Evolutionary conservation across 306 rosid genomes (phyloP).

Genomic region (Inga laurina): DNA sequence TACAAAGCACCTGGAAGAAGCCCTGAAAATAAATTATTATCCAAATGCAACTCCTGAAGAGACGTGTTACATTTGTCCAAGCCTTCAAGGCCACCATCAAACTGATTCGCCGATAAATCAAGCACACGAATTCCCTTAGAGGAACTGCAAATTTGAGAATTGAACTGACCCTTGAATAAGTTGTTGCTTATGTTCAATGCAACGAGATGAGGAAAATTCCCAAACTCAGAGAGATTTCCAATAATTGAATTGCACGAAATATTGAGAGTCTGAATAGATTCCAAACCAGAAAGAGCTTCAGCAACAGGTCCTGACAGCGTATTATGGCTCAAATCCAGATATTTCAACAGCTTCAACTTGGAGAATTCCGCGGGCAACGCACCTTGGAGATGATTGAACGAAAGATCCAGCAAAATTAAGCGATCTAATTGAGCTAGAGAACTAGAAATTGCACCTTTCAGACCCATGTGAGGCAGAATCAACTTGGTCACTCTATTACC

Average conservation of each 20-base stretch:
- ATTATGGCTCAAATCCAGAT: constrained; percentile 60
- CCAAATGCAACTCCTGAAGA: constrained; percentile 47
- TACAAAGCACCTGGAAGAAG: constrained; percentile 49
- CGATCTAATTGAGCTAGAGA: constrained; percentile 47
- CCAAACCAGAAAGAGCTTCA: constrained; percentile 42
- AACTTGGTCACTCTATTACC: constrained; percentile 49
- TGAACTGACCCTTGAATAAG: constrained; percentile 44
- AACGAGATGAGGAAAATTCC: constrained; percentile 40
- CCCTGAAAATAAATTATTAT: constrained; percentile 44
- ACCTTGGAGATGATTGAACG: constrained; percentile 55
- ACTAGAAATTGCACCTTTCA: constrained; percentile 45
- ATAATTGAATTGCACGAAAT: constrained; percentile 52
- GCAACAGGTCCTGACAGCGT: constrained; percentile 48
- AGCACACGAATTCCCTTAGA: constrained; percentile 43
- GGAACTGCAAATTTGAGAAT: constrained; percentile 46
- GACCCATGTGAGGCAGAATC: constrained; percentile 49
- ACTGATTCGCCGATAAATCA: constrained; percentile 46
- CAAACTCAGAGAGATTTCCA: constrained; percentile 34
- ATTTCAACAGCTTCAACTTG: constrained; percentile 42
- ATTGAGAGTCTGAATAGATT: constrained; percentile 45
- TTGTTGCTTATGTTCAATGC: constrained; percentile 58
- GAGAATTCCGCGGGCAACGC: constrained; percentile 50
- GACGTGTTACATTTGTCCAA: constrained; percentile 46
- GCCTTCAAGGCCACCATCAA: constrained; percentile 47
- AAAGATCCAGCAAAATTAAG: constrained; percentile 50